Base-by-base conservation (phyloP, 106 monocot species). In the Dactylorhiza incarnata region DNA sequence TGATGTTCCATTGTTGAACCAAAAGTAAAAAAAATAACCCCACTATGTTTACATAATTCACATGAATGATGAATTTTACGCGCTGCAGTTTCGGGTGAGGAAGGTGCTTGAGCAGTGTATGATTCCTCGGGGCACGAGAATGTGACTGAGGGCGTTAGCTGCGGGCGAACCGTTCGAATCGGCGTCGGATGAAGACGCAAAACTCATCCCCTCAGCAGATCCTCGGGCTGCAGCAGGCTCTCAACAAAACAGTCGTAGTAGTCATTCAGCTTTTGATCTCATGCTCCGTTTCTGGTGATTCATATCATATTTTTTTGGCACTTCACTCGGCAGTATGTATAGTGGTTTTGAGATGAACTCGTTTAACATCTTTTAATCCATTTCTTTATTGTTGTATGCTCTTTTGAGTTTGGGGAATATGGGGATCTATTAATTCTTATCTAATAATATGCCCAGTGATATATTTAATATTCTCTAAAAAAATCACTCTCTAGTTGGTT, bases 21-120 rank as follows among this genome's bases (percentile, higher is more conserved):
- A 37, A 37, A 37, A 37, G 37, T 37, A 37, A 37, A 37, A 37
- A 37, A 37, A 37, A n/a, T n/a, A n/a, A 3, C 37, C 37, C 37
- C 37, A 37, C 37, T 37, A 37, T 37, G 37, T 48, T 48, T 16
- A 54, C 14, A 2, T 37, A 4, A 16, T 69, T 45, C 48, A 49
- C 61, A 62, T 23, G 23, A 62, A 62, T 62, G 23, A 24, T 62
- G 16, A 22, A 9, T 65, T 29, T 49, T 25, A 24, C 52, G 49
- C 71, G 62, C 9, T 84, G 26, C 91, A 94, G 94, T 85, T 80
- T 80, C 86, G 91, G 22, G 91, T 84, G 6, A 82, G 85, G 68
- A 87, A 72, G 58, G 85, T 83, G 79, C 91, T 94, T 23, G 85
- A 85, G 50, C 89, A 85, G 15, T 89, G 89, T 55, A 51, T 65